Evolutionary conservation across 2,329 filamentous ascomycete genomes (phyloP).

Genomic region (Rosellinia necatrix): DNA sequence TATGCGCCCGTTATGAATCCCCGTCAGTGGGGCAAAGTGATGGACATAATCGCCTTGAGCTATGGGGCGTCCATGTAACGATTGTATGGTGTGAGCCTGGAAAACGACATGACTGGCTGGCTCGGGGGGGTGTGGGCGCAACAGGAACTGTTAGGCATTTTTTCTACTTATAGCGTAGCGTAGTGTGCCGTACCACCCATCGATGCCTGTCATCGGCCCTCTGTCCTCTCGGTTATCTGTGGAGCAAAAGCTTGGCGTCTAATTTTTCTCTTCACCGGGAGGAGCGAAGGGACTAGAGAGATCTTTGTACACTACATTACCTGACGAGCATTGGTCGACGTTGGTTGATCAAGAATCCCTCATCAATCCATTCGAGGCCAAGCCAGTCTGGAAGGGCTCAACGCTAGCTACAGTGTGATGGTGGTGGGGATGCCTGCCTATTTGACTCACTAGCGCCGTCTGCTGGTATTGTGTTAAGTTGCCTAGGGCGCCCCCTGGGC

Average conservation of each 20-base stretch:
- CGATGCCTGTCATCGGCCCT: conserved; percentile 19
- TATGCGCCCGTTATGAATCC: too few relatives aligned
- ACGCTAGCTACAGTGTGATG: not conserved
- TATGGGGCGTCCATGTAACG: too few relatives aligned
- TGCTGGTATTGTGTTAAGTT: conserved; percentile 3
- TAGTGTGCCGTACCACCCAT: conserved; percentile 1
- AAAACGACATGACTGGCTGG: too few relatives aligned
- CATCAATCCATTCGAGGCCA: not conserved
- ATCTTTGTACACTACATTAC: not conserved
- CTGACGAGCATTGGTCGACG: not conserved
- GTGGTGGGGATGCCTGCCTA: not conserved
- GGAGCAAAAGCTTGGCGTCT: conserved; percentile 25
- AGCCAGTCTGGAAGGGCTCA: too few relatives aligned
- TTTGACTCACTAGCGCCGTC: conserved; percentile 3
- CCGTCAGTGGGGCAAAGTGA: too few relatives aligned
- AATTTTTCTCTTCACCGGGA: conserved; percentile 12
- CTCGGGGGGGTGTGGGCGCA: too few relatives aligned
- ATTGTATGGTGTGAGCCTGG: too few relatives aligned
- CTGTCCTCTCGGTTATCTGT: conserved; percentile 26
- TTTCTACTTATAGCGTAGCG: not conserved
- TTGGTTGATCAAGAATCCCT: not conserved
- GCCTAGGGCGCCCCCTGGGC: not conserved
- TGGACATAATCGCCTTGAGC: too few relatives aligned
- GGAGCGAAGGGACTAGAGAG: not conserved
- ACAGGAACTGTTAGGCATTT: too few relatives aligned